Evolutionary conservation across 352 stramenopile genomes (phyloP), one percentile per base, ranked within the genome.

Genomic region (Phytophthora pinifolia): DNA sequence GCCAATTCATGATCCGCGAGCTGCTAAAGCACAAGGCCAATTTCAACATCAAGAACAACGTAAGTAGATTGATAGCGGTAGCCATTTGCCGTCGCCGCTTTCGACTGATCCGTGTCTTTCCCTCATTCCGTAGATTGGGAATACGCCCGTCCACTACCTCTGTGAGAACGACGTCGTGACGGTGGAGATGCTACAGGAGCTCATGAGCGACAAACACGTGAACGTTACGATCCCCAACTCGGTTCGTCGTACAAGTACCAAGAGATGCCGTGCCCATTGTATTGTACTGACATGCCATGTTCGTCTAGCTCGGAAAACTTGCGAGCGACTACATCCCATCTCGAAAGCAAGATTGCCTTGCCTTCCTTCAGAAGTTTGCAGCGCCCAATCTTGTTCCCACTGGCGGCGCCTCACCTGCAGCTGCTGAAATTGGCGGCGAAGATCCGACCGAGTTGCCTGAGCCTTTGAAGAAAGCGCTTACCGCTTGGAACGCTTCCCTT

Each of bases 1-100:
- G 71, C 0, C 53, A 70, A 9, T 37, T 59, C 12, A 72, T 86
- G 43, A 65, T 94, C 9, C 39, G 44, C 1, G 34, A 64, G 29
- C 67, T 89, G 51, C 53, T 92, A 9, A 54, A 83, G 31, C 65
- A 83, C 59, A 70, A 79, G 43, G 75, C 73, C n/a, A 72, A 94
- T 49, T 81, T 85, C 18, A 90, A 87, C 49, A 52, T 79, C 41
- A 74, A 74, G 33, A 88, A 94, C 64, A 91, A 94, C 36, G 83
- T 93, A 50, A 37, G 54, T 43, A 34, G 12, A 29, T 29, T 9
- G 25, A 0, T 29, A n/a, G n/a, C n/a, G n/a, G 25, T 29, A 29
- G 25, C 25, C 25, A 29, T 29, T 29, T 29, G 25, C 8, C 25
- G 5, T 29, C 25, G 25, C 32, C n/a, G 12, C 33, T 8, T 38